Evolutionary conservation across 2,329 filamentous ascomycete genomes (phyloP).

Genomic region (Microsporum audouinii): DNA sequence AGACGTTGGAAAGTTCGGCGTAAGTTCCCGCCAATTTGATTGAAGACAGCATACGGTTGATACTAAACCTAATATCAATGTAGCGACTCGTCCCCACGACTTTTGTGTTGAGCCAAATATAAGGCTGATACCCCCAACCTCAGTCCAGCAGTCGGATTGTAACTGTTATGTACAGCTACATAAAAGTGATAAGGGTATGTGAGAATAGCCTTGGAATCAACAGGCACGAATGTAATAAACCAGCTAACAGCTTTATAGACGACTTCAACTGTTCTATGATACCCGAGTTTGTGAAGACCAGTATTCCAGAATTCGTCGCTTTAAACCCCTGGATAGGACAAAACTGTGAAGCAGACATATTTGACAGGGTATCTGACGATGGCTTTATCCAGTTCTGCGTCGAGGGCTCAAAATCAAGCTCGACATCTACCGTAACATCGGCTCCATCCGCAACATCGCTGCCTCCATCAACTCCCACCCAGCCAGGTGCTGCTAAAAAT

Average conservation of each 20-base stretch:
- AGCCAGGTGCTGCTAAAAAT: neutral
- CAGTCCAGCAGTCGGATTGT: neutral
- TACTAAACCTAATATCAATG: neutral
- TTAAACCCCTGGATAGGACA: neutral
- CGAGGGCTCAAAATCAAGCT: neutral
- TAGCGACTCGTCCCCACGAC: neutral
- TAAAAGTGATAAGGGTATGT: neutral
- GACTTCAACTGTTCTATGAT: neutral
- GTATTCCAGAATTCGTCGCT: neutral
- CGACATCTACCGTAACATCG: neutral
- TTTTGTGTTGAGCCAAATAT: neutral
- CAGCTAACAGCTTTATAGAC: neutral
- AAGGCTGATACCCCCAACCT: neutral
- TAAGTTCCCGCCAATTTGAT: neutral
- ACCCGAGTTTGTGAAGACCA: neutral
- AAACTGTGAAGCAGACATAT: neutral
- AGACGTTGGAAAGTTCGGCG: neutral
- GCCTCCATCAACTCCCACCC: neutral
- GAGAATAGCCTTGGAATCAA: neutral
- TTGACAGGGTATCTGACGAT: neutral
- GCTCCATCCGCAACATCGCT: neutral
- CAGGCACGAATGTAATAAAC: neutral
- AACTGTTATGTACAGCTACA: neutral
- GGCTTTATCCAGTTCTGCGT: neutral
- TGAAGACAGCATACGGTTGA: neutral